Base-by-base conservation (phyloP, 768 basidiomycete genomes). In the Boletus bicolor region DNA sequence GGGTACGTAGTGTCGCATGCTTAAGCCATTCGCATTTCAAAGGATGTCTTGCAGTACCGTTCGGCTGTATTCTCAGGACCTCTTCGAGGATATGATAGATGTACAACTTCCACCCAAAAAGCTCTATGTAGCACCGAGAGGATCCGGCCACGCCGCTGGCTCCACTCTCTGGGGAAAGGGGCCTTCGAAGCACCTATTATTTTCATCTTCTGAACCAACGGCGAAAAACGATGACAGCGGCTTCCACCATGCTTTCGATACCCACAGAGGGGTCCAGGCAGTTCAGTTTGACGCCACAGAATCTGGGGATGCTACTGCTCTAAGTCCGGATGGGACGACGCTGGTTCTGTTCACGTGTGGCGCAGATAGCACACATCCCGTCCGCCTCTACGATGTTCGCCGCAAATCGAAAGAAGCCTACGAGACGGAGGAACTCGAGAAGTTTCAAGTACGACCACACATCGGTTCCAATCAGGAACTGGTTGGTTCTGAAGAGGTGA, bases 141-240 rank as follows among this genome's bases (percentile, higher is more conserved):
- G 51, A 15, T 62, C 60, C 3, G 48, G 35, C 14, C 74, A 73
- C 12, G 68, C 69, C 24, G 65, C 77, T 30, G 85, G 84, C 4
- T 68, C 77, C 7, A 76, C 82, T 24, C 65, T 68, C 9, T 88
- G 86, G 86, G 85, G 85, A 2, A 43, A 35, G 19, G 76, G 68
- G 0, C 46, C 64, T 0, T 77, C 81, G 0, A 57, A 72, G 0
- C 59, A 73, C 14, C 55, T 72, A 11, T 57, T 87, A 14, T 84
- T 84, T 64, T 80, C 81, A 1, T 86, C 83, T 1, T 81, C 83
- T 1, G 85, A 85, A 58, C 77, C 82, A 5, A 59, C 12, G 51
- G 21, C 44, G 4, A 44, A 11, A 36, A 34, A 44, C 1, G 55
- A 47, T 11, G 62, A 67, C 6, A 59, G 61, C 4, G 83, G 84